Conservation (phyloP, 192 early-diverging fungal species). For the Entrophospora sp. region DNA sequence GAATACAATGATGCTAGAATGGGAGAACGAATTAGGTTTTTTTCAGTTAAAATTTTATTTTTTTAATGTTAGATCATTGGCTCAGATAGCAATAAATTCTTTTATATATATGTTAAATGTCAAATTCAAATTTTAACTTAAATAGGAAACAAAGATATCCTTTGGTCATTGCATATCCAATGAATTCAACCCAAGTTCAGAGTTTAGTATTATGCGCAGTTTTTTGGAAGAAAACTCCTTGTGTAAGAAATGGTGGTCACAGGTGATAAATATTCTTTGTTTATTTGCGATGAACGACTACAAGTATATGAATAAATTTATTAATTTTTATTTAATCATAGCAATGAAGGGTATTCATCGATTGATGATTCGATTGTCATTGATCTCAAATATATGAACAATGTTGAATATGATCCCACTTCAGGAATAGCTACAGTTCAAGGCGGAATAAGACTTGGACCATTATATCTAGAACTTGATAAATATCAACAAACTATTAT, state of each 20-base stretch:
- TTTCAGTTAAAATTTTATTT: too few relatives aligned
- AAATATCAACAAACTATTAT: conserved; percentile 28
- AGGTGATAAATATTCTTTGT: neutral
- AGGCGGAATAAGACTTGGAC: conserved; percentile 42
- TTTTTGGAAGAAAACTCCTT: neutral
- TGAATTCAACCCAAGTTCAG: conserved; percentile 12
- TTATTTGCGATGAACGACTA: neutral
- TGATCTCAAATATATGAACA: conserved; percentile 34
- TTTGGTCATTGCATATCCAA: neutral
- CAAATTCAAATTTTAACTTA: too few relatives aligned
- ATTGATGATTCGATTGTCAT: conserved; percentile 35
- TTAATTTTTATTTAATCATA: neutral
- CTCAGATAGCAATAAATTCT: too few relatives aligned
- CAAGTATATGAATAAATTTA: neutral
- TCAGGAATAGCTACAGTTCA: conserved; percentile 26
- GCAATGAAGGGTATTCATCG: conserved; percentile 4
- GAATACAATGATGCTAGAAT: too few relatives aligned
- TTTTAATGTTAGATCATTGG: too few relatives aligned
- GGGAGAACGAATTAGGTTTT: too few relatives aligned
- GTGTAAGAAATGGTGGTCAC: conserved; percentile 13
- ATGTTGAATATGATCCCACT: conserved; percentile 7
- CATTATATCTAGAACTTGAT: conserved; percentile 33
- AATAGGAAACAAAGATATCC: conserved; percentile 1
- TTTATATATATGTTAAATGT: too few relatives aligned
- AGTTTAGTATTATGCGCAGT: conserved; percentile 1